These are phyloP conservation scores for Chlamydomonas reinhardtii DNA, from an alignment of 163 green algal genomes.

Conservation along the genomic window DNA sequence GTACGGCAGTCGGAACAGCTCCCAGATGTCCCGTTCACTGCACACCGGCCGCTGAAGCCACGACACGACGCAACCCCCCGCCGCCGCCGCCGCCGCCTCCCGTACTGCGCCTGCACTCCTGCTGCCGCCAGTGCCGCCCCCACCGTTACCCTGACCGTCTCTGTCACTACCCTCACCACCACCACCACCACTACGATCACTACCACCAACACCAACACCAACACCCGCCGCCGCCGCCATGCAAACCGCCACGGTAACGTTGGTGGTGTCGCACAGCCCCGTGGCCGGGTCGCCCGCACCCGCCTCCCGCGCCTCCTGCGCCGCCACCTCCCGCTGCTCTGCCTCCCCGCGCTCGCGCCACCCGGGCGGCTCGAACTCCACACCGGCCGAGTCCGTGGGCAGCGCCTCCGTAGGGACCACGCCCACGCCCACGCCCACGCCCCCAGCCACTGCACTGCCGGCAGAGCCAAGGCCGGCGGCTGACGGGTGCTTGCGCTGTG, in stretches of 20 bases:
- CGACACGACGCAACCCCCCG: too few species aligned
- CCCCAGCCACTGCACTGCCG: too few species aligned
- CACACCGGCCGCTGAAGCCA: too few species aligned
- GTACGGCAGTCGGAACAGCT: slow-evolving; percentile 24
- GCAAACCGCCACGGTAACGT: neutral
- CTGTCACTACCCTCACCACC: neutral
- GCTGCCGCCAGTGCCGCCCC: neutral
- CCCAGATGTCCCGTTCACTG: slow-evolving; percentile 9
- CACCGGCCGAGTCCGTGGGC: neutral
- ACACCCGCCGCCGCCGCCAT: neutral
- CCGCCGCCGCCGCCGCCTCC: slow-evolving; percentile 2
- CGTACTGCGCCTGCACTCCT: neutral
- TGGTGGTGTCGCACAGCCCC: neutral
- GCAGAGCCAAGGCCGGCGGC: neutral
- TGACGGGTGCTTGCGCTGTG: neutral
- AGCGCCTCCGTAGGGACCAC: slow-evolving; percentile 18
- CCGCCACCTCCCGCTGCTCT: slow-evolving; percentile 1
- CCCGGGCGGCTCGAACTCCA: slow-evolving; percentile 2
- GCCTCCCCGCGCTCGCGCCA: neutral
- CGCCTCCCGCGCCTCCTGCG: neutral
- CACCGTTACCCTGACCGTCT: neutral
- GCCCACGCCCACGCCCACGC: neutral
- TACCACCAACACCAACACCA: neutral
- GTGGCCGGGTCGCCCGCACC: neutral
- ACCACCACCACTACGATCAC: neutral